phyloP scores from a whole-genome alignment of 2,329 filamentous ascomycete species.

The Talaromyces atroroseus region DNA sequence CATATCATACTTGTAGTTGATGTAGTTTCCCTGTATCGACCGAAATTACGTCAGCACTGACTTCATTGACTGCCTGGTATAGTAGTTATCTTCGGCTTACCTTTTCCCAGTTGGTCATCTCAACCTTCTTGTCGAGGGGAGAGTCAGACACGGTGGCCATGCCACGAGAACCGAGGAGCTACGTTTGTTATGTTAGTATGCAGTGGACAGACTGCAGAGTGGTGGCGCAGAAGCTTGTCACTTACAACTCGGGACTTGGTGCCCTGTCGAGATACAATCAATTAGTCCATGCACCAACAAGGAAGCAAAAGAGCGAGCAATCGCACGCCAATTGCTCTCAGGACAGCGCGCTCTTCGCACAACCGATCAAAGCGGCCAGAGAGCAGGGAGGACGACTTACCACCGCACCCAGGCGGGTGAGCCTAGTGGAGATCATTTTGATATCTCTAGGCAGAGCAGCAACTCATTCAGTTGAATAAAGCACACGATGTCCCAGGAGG shows the following conservation, averaged over 20 bases:
- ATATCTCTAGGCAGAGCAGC: constrained; percentile 34
- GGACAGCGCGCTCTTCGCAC: not conserved
- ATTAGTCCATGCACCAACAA: constrained; percentile 5
- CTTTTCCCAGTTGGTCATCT: constrained; percentile 95
- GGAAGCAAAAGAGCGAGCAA: not conserved
- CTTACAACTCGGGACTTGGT: constrained; percentile 44
- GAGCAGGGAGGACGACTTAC: constrained; percentile 29
- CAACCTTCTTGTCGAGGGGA: constrained; percentile 89
- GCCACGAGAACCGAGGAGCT: constrained; percentile 59
- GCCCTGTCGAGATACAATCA: constrained; percentile 25
- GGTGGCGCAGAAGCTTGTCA: constrained; percentile 12
- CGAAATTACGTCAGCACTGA: constrained; percentile 22
- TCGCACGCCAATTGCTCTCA: not conserved
- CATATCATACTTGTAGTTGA: constrained; percentile 71
- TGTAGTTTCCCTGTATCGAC: constrained; percentile 66
- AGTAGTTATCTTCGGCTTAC: constrained; percentile 31
- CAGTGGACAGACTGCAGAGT: not conserved
- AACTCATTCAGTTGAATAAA: constrained; percentile 34
- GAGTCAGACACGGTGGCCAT: constrained; percentile 84
- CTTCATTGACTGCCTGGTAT: not conserved
- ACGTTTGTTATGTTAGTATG: constrained; percentile 28
- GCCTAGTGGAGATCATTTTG: constrained; percentile 45
- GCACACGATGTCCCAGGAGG: constrained; percentile 12
- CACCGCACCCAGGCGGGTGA: constrained; percentile 44
- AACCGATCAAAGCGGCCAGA: not conserved